phyloP scores from a whole-genome alignment of 2,329 filamentous ascomycete genomes.

The Periconia macrospinosa region DNA sequence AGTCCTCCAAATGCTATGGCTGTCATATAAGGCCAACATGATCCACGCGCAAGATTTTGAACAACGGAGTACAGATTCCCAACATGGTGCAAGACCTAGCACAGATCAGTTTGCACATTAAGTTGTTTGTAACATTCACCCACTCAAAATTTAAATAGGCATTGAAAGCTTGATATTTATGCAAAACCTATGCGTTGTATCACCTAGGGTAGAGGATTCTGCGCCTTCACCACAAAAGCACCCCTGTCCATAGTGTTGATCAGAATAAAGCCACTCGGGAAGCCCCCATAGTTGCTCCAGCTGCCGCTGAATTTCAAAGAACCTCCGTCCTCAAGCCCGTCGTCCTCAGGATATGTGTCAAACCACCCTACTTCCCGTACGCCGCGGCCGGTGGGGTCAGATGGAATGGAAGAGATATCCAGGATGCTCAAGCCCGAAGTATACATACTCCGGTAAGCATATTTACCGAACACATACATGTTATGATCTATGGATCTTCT shows the following conservation, averaged over 20 bases:
- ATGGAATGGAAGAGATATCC: slow-evolving; percentile 43
- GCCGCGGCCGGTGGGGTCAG: slow-evolving; percentile 40
- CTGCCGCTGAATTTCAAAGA: slow-evolving; percentile 45
- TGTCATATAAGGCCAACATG: slow-evolving; percentile 11
- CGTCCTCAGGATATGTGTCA: slow-evolving; percentile 47
- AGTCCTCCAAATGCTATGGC: slow-evolving; percentile 33
- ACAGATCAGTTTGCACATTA: too few species aligned
- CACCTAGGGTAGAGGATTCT: slow-evolving; percentile 9
- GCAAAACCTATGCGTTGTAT: too few species aligned
- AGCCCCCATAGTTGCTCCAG: slow-evolving; percentile 45
- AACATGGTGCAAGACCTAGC: too few species aligned
- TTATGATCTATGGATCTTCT: slow-evolving; percentile 47
- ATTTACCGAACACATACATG: slow-evolving; percentile 46
- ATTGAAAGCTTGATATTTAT: too few species aligned
- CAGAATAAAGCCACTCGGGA: slow-evolving; percentile 37
- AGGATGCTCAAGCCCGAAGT: slow-evolving; percentile 43
- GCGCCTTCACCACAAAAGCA: slow-evolving; percentile 37
- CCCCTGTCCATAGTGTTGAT: slow-evolving; percentile 44
- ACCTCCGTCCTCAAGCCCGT: slow-evolving; percentile 29
- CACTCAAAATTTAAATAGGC: too few species aligned
- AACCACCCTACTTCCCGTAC: slow-evolving; percentile 48
- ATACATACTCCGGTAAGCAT: slow-evolving; percentile 48
- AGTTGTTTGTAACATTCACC: too few species aligned
- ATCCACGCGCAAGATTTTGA: too few species aligned
- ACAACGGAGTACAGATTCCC: too few species aligned